Conservation (phyloP, 768 basidiomycete genomes). For the Podaxis sp. region DNA sequence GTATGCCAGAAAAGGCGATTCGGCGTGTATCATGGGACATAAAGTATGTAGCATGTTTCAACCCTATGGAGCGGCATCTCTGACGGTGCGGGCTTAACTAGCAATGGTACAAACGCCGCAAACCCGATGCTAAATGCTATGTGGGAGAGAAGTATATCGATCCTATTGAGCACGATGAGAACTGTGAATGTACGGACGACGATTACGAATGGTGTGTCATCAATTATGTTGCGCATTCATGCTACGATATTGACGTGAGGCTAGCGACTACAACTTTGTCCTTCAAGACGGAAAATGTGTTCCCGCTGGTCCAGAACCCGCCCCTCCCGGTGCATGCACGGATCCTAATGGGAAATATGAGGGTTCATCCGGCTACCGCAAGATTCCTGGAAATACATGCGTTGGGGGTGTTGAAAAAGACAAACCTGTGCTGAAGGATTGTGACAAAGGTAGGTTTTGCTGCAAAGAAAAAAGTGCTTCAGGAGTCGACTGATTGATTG, state of each 20-base stretch:
- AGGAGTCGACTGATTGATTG: background rate
- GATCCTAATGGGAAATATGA: slow-evolving; percentile 57
- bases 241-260: slow-evolving; percentile 4
- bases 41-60: slow-evolving; percentile 47
- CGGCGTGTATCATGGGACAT: slow-evolving; percentile 91
- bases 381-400: slow-evolving; percentile 88
- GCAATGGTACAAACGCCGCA: slow-evolving; percentile 95
- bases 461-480: background rate
- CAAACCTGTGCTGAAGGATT: slow-evolving; percentile 62
- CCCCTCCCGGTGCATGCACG: slow-evolving; percentile 71
- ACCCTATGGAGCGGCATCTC: background rate
- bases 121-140: slow-evolving; percentile 79
- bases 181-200: slow-evolving; percentile 76
- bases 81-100: slow-evolving; percentile 23
- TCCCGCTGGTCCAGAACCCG: slow-evolving; percentile 82
- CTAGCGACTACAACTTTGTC: slow-evolving; percentile 87
- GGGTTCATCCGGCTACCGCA: slow-evolving; percentile 90
- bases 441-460: slow-evolving; percentile 64
- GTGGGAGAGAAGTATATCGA: slow-evolving; percentile 88
- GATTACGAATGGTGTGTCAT: slow-evolving; percentile 86
- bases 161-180: slow-evolving; percentile 77
- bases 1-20: slow-evolving; percentile 67
- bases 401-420: slow-evolving; percentile 68
- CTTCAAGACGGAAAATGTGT: slow-evolving; percentile 72
- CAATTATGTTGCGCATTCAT: background rate